Evolutionary conservation across 345 rosid species (phyloP), one percentile per base, ranked within the genome.

Genomic region (Melastoma malabathricum): DNA sequence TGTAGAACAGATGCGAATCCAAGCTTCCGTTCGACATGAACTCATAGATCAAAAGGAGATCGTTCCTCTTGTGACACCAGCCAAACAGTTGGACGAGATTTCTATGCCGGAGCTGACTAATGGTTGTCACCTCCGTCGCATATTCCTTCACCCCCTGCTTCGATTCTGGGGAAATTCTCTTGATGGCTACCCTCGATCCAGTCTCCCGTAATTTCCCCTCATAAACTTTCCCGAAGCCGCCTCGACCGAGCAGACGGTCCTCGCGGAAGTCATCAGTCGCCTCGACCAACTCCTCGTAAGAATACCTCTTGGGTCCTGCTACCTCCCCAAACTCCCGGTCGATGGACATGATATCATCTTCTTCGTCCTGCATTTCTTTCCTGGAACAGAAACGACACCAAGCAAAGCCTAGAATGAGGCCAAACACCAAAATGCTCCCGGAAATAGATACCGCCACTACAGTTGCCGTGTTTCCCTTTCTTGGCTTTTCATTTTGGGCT

Each of bases 11-110:
- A 13, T 54, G 57, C 9, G 31, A 17, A 14, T 54, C 57, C 14
- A 54, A 41, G 29, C 57, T 54, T 16, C 17, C 47, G 15, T 54
- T 54, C 15, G 46, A 29, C 57, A 54, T 54, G 47, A 41, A 54
- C 27, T 43, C 57, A 18, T 43, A 54, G 23, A 54, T 18, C 4
- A 54, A 16, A 3, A 54, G 13, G 15, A 54, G 39, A 18, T 54
- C 57, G 2, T 22, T 18, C 12, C 13, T 43, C 15, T 54, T 46
- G 16, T 54, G 31, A 6, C 57, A 54, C 47, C 57, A 54, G 20
- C 57, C 57, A 38, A 54, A 1, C 2, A 41, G 47, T 18, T 39
- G 46, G 18, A 43, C 57, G 1, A 54, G 17, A 29, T 54, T 54
- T 12, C 31, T 15, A 17, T 54, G 57, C 46, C 57, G 43, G 10